Base-by-base conservation (phyloP, 805 yeast genomes). In the Zygoascus flipseniorum region DNA sequence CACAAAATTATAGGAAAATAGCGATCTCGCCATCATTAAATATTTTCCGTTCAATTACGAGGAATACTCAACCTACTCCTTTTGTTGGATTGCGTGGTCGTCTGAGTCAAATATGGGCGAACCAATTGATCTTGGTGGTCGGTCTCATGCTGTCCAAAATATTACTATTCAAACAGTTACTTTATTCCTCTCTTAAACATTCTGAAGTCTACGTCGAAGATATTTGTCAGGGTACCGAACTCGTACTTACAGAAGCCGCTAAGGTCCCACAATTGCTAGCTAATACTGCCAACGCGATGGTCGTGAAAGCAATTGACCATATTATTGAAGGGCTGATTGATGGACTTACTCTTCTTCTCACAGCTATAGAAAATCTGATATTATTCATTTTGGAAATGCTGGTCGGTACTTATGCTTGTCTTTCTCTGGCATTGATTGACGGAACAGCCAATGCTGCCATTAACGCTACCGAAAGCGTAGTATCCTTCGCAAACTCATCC, bases 331-430 rank as follows among this genome's bases (percentile, higher is more conserved):
- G 75, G 0, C 69, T 81, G 9, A 61, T 76, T 31, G 65, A 71
- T 1, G 58, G 76, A 0, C 52, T 86, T 10, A 62, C 73, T 1
- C 54, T 81, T 48, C 60, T 80, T 10, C 63, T 87, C 0, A 76
- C 80, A 0, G 84, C 81, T 0, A 70, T 83, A 8, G 83, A 86
- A 59, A 73, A 76, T 43, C 57, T 89, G 43, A 64, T 87, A 0
- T 63, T 80, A 3, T 87, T 92, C 63, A 71, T 80, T 8, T 69
- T 92, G 8, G 89, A 89, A 32, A 61, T 92, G 58, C 78, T 85
- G 48, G 67, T 89, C 1, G 98, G 97, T 0, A 93, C 98, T 0
- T 88, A 87, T 67, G 83, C 85, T 0, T 93, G 99, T 67, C 72
- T 93, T 13, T 65, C 89, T 13, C 80, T 86, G 0, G 83, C 93